Evolutionary conservation across 2,329 filamentous ascomycete species (phyloP), one percentile per base, ranked within the genome.

Genomic region (Periconia sp.): DNA sequence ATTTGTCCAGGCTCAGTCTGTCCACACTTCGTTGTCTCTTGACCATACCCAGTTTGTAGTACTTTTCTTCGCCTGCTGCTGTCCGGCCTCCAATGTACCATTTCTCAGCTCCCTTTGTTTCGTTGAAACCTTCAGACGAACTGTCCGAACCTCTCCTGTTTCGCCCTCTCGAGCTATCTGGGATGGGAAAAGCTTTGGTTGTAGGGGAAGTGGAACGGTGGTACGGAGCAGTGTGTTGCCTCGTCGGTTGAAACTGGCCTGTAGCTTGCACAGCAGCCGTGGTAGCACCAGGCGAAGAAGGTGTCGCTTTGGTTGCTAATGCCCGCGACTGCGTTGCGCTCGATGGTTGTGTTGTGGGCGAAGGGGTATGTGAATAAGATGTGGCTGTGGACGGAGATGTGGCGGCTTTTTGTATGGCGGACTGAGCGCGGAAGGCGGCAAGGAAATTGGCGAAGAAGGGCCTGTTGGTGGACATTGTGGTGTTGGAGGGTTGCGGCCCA

Each of bases 1-100:
- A 73, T 51, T 87, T 82, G 75, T 92, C 89, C 53, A 91, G 74
- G 63, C 89, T 92, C 63, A 92, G 72, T 41, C 89, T 81, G 69
- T 92, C 89, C 50, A 87, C 86, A 71, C 89, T 92, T 66, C 85
- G 80, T 53, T 90, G 85, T 51, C 88, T 78, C 69, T 86, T 83
- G 46, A 92, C 85, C 59, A 92, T 89, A 42, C 88, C 89, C 43
- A 92, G 76, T 76, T 91, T 91, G 73, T 92, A 92, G 76, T 91
- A 92, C 65, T 84, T 84, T 70, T 92, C 89, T 66, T 92, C 89
- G n/a, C 89, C 89, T 1, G 77, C 81, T 1, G 89, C 88, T 27
- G 89, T 92, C 66, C 88, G 78, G 7, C 89, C 89, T 19, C 89
- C 89, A 50, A 92, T 89, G 66, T 92, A 92, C 87, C 89, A 91